phyloP scores from a whole-genome alignment of 139 green algal species.

The Chlorella sp. region DNA sequence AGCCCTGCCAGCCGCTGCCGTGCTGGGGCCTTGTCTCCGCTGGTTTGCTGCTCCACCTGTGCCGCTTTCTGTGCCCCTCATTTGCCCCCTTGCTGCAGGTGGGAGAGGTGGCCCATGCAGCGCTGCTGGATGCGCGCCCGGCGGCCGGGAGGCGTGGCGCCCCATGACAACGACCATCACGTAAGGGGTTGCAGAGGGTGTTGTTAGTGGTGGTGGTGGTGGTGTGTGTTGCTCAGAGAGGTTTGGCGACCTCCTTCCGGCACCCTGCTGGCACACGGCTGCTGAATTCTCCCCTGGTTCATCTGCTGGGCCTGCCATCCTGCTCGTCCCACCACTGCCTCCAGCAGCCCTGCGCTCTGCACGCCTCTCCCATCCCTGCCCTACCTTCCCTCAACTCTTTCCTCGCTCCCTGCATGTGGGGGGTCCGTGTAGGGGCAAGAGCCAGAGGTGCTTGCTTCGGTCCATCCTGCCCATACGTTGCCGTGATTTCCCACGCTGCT shows the following conservation, averaged over 20 bases:
- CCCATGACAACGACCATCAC: not conserved
- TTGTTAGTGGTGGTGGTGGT: not conserved
- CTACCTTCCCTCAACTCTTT: too few species aligned
- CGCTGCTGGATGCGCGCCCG: not conserved
- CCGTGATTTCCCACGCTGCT: too few species aligned
- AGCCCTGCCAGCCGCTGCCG: not conserved
- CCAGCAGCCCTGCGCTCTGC: not conserved
- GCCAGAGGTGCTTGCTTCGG: too few species aligned
- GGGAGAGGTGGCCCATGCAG: conserved; percentile 20
- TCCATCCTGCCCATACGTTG: too few species aligned
- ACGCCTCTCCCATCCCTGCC: not conserved
- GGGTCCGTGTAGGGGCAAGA: too few species aligned
- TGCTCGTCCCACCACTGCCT: not conserved
- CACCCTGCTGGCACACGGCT: too few species aligned
- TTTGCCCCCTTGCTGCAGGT: not conserved
- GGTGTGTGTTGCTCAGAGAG: not conserved
- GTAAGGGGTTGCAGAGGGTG: not conserved
- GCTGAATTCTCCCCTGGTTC: too few species aligned
- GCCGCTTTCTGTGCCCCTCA: not conserved
- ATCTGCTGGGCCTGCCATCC: too few species aligned
- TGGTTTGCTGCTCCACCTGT: not conserved
- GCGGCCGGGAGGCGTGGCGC: not conserved
- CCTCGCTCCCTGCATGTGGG: too few species aligned
- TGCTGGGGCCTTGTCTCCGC: not conserved
- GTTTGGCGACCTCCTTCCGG: too few species aligned